A percentile compares a stretch with the other conserved stretches of the same genome.
These are phyloP conservation scores for Nicotiana rustica DNA, from an alignment of 305 asterid genomes.

Conservation along the genomic window DNA sequence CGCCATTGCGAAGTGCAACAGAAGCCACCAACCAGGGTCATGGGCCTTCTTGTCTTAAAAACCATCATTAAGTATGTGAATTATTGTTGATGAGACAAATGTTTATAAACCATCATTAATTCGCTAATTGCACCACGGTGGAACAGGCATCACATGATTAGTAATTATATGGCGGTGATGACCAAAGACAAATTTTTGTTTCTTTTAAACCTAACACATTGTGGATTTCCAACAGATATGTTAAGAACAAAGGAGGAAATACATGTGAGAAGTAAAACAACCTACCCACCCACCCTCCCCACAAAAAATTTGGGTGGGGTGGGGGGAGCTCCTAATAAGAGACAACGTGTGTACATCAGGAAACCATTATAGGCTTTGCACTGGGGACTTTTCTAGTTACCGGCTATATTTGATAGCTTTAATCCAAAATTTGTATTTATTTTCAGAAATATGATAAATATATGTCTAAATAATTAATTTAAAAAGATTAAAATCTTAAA, in stretches of 20 bases:
- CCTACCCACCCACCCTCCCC: background rate
- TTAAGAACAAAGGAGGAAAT: background rate
- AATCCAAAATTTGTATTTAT: no score
- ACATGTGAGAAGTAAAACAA: conserved; percentile 30
- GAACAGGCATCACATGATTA: background rate
- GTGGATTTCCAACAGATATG: conserved; percentile 13
- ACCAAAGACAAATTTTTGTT: conserved; percentile 2
- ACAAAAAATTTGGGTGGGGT: no score
- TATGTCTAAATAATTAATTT: no score
- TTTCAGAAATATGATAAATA: no score
- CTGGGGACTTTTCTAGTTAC: background rate
- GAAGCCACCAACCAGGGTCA: no score
- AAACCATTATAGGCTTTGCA: background rate
- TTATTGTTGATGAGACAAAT: no score
- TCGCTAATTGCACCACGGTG: background rate
- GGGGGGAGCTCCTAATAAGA: background rate
- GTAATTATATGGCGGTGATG: background rate
- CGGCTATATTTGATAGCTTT: no score
- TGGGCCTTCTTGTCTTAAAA: no score
- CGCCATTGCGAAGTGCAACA: no score
- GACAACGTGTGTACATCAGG: conserved; percentile 11
- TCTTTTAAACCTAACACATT: conserved; percentile 4
- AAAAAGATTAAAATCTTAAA: no score
- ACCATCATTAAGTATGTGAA: no score
- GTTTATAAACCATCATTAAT: no score